Conservation (phyloP, 129 eudicot genomes). For the Tanacetum coccineum region DNA sequence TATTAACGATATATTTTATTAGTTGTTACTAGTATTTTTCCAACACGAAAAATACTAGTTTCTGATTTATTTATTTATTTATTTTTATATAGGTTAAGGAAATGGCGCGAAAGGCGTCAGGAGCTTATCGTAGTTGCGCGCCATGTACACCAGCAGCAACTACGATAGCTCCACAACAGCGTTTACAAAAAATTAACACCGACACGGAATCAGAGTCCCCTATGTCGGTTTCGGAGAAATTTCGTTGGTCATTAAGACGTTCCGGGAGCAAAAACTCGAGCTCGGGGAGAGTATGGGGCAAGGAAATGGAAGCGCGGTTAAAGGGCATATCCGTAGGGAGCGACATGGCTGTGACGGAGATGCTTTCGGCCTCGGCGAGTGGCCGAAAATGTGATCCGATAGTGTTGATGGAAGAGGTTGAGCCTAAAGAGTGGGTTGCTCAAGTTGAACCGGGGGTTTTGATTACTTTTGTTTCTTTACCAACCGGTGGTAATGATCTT, state of each 20-base stretch:
- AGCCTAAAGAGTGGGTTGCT: conserved; percentile 81
- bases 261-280: conserved; percentile 63
- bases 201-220: conserved; percentile 35
- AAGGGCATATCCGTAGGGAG: conserved; percentile 58
- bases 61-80: no score
- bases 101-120: conserved; percentile 84
- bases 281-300: conserved; percentile 67
- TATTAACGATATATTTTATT: no score
- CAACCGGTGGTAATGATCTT: conserved; percentile 80
- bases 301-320: conserved; percentile 69
- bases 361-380: conserved; percentile 46
- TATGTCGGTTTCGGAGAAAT: conserved; percentile 46
- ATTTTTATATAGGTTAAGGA: conserved; percentile 57
- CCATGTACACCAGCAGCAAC: conserved; percentile 47
- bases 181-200: conserved; percentile 16
- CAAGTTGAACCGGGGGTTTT: conserved; percentile 74
- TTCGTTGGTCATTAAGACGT: conserved; percentile 48
- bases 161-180: conserved; percentile 19
- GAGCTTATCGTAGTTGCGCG: conserved; percentile 67
- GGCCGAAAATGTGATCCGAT: conserved; percentile 53
- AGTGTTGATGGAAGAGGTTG: conserved; percentile 56
- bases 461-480: conserved; percentile 64
- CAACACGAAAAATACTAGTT: no score
- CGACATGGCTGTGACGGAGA: conserved; percentile 34
- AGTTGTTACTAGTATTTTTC: no score